Base-by-base conservation (phyloP, 345 rosid genomes). In the Salix dunnii region DNA sequence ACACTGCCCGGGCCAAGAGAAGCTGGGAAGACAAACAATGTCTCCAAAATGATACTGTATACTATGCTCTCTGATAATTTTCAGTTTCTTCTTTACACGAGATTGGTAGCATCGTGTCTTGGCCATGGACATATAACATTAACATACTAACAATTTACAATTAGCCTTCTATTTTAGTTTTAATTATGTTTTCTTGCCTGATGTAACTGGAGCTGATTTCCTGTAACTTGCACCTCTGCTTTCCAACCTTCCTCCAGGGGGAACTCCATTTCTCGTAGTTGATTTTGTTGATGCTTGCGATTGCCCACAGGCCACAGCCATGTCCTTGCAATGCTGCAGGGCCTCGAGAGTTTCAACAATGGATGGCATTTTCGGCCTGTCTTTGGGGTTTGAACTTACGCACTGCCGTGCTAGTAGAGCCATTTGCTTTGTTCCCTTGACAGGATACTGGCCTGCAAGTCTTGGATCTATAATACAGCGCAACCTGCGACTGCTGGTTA, bases 391-490 rank as follows among this genome's bases (percentile, higher is more conserved):
- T 80, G 88, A 80, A 68, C 96, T 91, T 31, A 87, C 81, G 85
- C 99, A 95, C 17, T 88, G 94, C 13, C 82, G 74, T 0, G 97
- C 93, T 14, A 95, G 74, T 31, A 69, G 71, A 53, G 92, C 98
- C 77, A 89, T 84, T 33, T 87, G 91, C 74, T 91, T 95, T 4
- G 97, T 94, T n/a, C 96, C 99, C 77, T 87, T 95, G 2, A 93
- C 89, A 0, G 97, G 93, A 77, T 95, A 95, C 73, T 95, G 97
- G 0, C 97, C 97, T 0, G 85, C 80, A 64, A 95, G 90, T 70
- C 94, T 89, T 2, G 90, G 96, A 75, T 95, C 99, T 83, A 90
- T 83, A 6, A 93, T 82, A 25, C 85, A 89, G 21, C 92, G 88
- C 72, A 95, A 74, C 77, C 92, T 87, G 36, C 97, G 82, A 81